Conservation (phyloP, 176 grass and related monocot genomes). For the Triticum urartu region DNA sequence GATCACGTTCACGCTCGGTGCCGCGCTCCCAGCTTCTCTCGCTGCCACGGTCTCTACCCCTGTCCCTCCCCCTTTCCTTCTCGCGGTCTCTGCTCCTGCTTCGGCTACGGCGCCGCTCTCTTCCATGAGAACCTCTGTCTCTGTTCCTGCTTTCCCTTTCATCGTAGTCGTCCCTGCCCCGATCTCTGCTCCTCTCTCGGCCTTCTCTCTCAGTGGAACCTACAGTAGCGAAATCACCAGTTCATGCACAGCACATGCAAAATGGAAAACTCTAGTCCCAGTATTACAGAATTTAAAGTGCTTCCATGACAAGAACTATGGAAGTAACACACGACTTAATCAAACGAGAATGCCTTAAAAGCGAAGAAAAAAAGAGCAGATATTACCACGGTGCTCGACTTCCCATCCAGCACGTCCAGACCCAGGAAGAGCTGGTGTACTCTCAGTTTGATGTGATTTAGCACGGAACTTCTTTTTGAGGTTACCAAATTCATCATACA, state of each 20-base stretch:
- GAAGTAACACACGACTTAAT: background rate
- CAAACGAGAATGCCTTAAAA: background rate
- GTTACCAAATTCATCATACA: constrained; percentile 99
- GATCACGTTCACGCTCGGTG: constrained; percentile 35
- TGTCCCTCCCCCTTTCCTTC: constrained; percentile 60
- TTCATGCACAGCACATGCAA: background rate
- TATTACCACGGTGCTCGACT: constrained; percentile 66
- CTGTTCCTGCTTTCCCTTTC: constrained; percentile 50
- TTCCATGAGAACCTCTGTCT: constrained; percentile 53
- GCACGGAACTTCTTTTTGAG: constrained; percentile 98
- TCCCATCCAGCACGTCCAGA: constrained; percentile 84
- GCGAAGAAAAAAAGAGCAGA: background rate
- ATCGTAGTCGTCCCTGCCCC: constrained; percentile 30
- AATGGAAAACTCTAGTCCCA: background rate
- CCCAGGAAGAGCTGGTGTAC: constrained; percentile 40
- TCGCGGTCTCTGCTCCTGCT: constrained; percentile 58
- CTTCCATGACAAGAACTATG: background rate
- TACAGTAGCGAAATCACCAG: background rate
- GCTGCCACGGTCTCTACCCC: constrained; percentile 43
- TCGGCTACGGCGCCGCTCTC: constrained; percentile 44
- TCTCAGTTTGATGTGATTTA: constrained; percentile 67
- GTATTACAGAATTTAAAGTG: background rate
- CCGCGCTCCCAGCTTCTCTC: constrained; percentile 45
- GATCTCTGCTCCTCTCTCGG: constrained; percentile 52
- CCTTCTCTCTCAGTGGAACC: constrained; percentile 40